Conservation (phyloP, 2,329 filamentous ascomycete species). For the Microdochium bolleyi region DNA sequence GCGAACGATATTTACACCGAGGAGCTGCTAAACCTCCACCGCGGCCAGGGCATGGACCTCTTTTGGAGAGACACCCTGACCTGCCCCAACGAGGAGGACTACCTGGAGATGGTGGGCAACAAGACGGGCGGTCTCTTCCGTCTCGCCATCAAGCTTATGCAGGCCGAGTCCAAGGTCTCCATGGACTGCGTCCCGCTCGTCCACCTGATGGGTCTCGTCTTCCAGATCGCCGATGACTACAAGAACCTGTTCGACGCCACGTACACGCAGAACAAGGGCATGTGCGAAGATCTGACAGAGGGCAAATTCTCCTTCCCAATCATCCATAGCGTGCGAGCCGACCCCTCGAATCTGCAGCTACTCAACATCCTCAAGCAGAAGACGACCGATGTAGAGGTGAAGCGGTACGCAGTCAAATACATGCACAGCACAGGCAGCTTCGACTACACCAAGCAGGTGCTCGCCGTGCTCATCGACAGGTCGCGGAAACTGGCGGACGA, state of each 20-base stretch:
- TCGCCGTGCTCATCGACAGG: constrained; percentile 54
- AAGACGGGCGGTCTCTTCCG: constrained; percentile 86
- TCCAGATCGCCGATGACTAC: constrained; percentile 92
- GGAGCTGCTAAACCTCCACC: constrained; percentile 76
- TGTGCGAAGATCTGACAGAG: constrained; percentile 93
- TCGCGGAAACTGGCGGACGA: constrained; percentile 55
- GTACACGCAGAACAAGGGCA: constrained; percentile 84
- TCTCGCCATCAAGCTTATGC: constrained; percentile 81
- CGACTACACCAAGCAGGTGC: constrained; percentile 67
- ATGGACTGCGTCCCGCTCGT: constrained; percentile 75
- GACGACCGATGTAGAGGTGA: constrained; percentile 78
- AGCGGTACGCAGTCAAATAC: constrained; percentile 81
- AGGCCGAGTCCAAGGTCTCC: constrained; percentile 54
- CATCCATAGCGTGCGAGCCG: constrained; percentile 81
- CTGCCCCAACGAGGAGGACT: constrained; percentile 80
- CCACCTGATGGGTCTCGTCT: constrained; percentile 76
- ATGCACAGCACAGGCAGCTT: constrained; percentile 91
- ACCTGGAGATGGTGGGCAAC: constrained; percentile 89
- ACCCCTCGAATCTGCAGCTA: constrained; percentile 68
- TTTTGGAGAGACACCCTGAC: constrained; percentile 83
- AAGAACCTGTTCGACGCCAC: constrained; percentile 70
- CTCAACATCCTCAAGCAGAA: constrained; percentile 91
- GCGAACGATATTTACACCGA: constrained; percentile 69
- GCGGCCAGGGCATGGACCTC: constrained; percentile 85
- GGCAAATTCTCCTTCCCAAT: constrained; percentile 96